Evolutionary conservation across 495 filamentous ascomycete species (phyloP).

Genomic region (Neurospora sublineolata): DNA sequence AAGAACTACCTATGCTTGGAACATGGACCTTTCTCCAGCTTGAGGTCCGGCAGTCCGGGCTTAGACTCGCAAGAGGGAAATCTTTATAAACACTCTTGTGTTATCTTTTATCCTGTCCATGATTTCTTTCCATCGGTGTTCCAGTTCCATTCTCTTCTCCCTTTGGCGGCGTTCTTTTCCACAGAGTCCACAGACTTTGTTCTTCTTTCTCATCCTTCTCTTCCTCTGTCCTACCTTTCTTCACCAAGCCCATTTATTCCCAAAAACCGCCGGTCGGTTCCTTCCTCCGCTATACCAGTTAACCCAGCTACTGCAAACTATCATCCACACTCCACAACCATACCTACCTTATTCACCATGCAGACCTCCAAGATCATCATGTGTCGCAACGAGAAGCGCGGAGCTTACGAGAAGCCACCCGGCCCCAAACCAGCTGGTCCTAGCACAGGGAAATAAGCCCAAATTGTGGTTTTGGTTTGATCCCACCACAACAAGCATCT

Average conservation of each 20-base stretch:
- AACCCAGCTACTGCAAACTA: no score
- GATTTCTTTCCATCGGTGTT: neutral
- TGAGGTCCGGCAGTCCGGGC: neutral
- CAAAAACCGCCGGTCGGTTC: neutral
- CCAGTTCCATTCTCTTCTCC: neutral
- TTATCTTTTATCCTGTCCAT: neutral
- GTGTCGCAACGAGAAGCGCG: neutral
- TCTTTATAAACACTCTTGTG: neutral
- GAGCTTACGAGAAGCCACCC: neutral
- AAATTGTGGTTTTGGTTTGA: no score
- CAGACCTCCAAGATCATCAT: neutral
- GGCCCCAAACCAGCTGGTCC: neutral
- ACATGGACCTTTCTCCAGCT: neutral
- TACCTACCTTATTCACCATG: no score
- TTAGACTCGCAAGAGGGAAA: neutral
- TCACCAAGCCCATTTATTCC: neutral
- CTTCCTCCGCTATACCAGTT: no score
- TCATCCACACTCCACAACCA: no score
- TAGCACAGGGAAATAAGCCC: neutral
- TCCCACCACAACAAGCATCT: no score
- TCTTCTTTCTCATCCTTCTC: neutral
- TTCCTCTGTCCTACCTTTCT: neutral
- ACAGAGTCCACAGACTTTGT: neutral
- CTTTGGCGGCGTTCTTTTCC: neutral
- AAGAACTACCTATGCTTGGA: neutral